Conservation (phyloP, 805 yeast genomes). For the Nakazawaea sp. region DNA sequence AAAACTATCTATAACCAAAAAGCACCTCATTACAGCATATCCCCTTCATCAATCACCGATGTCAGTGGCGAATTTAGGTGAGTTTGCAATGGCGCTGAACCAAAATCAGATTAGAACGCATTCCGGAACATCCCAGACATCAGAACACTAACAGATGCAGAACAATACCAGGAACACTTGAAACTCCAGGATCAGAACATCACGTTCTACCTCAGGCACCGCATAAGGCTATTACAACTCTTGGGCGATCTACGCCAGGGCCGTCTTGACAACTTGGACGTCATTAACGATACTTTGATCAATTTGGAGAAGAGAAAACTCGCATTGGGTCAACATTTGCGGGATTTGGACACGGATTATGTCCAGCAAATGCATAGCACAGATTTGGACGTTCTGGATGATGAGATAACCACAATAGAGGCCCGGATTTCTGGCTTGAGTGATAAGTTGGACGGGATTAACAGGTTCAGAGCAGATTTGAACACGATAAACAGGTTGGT, state of each 20-base stretch:
- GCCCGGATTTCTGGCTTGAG: background rate
- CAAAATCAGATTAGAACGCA: no score
- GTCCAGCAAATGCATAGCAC: background rate
- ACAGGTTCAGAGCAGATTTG: slow-evolving; percentile 6
- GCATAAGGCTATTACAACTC: slow-evolving; percentile 6
- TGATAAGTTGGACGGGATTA: background rate
- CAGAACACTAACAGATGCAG: slow-evolving; percentile 1
- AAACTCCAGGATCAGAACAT: slow-evolving; percentile 7
- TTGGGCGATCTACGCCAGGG: slow-evolving; percentile 4
- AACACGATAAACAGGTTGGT: slow-evolving; percentile 5
- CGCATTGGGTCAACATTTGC: slow-evolving; percentile 7
- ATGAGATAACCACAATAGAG: background rate
- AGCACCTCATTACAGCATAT: no score
- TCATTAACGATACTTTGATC: slow-evolving; percentile 7
- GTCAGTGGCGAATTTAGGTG: background rate
- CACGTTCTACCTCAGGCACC: slow-evolving; percentile 7
- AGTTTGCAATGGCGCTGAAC: no score
- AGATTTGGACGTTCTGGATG: background rate
- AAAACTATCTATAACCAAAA: no score
- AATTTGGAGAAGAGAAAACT: slow-evolving; percentile 8
- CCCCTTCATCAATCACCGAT: no score
- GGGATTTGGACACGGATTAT: slow-evolving; percentile 7
- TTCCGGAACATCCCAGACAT: background rate
- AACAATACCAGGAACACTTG: slow-evolving; percentile 3
- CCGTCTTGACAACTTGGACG: slow-evolving; percentile 1